These are phyloP conservation scores for Cordyceps pruinosa DNA, from an alignment of 2,329 filamentous ascomycete genomes.

Conservation along the genomic window DNA sequence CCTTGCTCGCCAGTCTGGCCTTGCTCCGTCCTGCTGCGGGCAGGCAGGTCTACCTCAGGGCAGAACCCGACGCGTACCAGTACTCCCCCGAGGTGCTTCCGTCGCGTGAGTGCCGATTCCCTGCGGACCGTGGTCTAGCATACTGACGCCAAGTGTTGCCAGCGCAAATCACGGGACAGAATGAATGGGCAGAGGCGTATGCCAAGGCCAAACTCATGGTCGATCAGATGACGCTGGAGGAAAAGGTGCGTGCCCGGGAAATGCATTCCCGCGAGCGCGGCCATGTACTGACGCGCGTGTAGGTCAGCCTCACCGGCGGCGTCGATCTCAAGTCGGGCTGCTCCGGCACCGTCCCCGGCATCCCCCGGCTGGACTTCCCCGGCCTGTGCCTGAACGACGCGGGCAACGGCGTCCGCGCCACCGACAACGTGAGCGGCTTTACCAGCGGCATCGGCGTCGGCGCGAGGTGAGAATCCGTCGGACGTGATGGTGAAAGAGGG, in stretches of 20 bases:
- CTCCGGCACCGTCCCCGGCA: slow-evolving; percentile 38
- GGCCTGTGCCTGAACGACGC: slow-evolving; percentile 44
- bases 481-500: slow-evolving; percentile 43
- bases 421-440: slow-evolving; percentile 41
- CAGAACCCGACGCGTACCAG: not conserved
- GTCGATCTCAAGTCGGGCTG: slow-evolving; percentile 48
- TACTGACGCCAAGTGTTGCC: not conserved
- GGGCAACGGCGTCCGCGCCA: slow-evolving; percentile 40
- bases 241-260: too few relatives aligned
- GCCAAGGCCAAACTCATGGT: slow-evolving; percentile 50
- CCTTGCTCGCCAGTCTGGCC: not conserved
- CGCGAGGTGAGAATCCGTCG: slow-evolving; percentile 33
- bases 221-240: slow-evolving; percentile 56
- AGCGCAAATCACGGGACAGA: slow-evolving; percentile 27
- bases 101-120: not conserved
- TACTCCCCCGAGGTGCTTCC: slow-evolving; percentile 3
- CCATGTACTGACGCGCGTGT: not conserved
- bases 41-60: not conserved
- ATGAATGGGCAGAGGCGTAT: slow-evolving; percentile 51
- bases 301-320: slow-evolving; percentile 36
- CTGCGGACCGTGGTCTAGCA: too few relatives aligned
- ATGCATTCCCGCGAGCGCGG: not conserved
- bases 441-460: slow-evolving; percentile 41
- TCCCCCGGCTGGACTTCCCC: slow-evolving; percentile 38
- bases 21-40: not conserved